phyloP scores from a whole-genome alignment of 805 yeast species.

The Torulaspora gathmanii region DNA sequence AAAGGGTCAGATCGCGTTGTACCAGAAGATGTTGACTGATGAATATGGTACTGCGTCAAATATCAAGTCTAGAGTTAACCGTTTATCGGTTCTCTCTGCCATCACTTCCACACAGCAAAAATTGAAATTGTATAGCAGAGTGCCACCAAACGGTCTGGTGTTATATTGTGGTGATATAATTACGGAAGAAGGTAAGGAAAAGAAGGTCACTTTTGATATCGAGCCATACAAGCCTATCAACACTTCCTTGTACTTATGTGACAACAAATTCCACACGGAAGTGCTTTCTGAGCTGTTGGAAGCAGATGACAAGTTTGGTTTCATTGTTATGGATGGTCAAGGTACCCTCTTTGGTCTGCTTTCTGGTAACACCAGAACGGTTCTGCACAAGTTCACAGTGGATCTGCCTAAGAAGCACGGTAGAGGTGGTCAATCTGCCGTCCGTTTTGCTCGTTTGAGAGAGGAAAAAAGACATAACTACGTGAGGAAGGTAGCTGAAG shows the following conservation, averaged over 20 bases:
- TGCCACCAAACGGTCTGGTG: constrained; percentile 94
- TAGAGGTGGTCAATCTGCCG: constrained; percentile 99
- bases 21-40: constrained; percentile 89
- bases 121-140: constrained; percentile 78
- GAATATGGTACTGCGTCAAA: constrained; percentile 99
- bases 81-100: constrained; percentile 91
- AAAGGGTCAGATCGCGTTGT: constrained; percentile 83
- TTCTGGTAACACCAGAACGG: constrained; percentile 95
- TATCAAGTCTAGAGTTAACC: constrained; percentile 94
- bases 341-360: constrained; percentile 94
- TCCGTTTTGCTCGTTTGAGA: constrained; percentile 98
- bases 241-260: constrained; percentile 94
- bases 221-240: constrained; percentile 99
- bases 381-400: constrained; percentile 91
- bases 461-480: constrained; percentile 99
- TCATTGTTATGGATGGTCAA: constrained; percentile 99
- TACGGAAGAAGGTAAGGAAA: constrained; percentile 95
- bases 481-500: constrained; percentile 97
- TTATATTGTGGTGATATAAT: constrained; percentile 97
- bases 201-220: constrained; percentile 92
- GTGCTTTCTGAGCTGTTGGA: constrained; percentile 90
- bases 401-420: constrained; percentile 99
- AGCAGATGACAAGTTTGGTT: constrained; percentile 94
- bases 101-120: constrained; percentile 98
- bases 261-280: constrained; percentile 97